Evolutionary conservation across 441 rosid species (phyloP).

Genomic region (Gossypium armourianum): DNA sequence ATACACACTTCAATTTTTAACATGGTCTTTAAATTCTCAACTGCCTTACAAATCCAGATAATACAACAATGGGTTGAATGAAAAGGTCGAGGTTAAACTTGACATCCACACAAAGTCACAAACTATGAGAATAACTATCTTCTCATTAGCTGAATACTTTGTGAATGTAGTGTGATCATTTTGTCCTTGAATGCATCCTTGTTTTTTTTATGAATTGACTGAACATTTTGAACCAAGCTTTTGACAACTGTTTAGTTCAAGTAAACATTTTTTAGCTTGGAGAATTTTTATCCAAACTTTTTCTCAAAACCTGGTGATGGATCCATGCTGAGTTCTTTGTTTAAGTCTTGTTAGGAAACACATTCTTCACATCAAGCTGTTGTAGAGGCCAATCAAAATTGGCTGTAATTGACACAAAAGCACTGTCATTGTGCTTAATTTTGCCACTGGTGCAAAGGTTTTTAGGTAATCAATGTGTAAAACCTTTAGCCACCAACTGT

Average conservation of each 20-base stretch:
- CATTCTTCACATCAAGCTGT: background rate
- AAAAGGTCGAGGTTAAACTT: background rate
- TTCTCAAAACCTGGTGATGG: no score
- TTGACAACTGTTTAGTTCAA: no score
- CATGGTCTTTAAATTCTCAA: background rate
- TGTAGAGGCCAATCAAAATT: background rate
- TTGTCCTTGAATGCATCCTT: no score
- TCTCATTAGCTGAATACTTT: no score
- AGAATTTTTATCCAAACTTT: no score
- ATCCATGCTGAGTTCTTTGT: no score
- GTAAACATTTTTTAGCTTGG: no score
- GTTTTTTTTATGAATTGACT: no score
- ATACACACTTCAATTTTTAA: background rate
- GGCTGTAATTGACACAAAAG: background rate
- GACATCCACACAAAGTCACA: background rate
- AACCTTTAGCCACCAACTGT: background rate
- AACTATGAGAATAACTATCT: no score
- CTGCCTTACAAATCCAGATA: background rate
- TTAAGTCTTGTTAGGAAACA: background rate
- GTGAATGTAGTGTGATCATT: no score
- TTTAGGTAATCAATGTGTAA: background rate
- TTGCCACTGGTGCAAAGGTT: background rate
- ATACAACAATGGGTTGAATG: background rate
- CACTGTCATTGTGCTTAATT: background rate
- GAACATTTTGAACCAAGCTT: no score